Evolutionary conservation across 2,329 filamentous ascomycete species (phyloP), one percentile per base, ranked within the genome.

Genomic region (Phaeoacremonium minimum): DNA sequence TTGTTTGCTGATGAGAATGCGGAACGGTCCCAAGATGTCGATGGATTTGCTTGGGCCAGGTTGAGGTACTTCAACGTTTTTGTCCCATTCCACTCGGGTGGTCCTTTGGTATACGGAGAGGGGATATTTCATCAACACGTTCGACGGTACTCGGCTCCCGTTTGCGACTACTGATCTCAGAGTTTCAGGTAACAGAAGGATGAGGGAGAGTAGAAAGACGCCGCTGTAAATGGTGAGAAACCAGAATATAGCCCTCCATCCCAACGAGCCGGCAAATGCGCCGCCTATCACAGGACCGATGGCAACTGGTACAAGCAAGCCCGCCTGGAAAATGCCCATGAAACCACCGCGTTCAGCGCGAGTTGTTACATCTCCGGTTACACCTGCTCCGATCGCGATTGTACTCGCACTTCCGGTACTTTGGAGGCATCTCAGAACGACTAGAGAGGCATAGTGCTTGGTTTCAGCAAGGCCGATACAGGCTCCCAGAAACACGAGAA

Each of bases 301-400:
- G 7, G 60, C 56, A 1, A 60, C 51, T 12, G 62, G 68, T 17
- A 60, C 57, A 9, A 58, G 48, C 18, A 54, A 28, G 3, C 53
- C 55, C 4, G 49, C 22, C 32, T 62, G 65, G 32, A 64, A 69
- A 45, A 66, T 66, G 28, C 66, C 75, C 45, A 80, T 69, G 48
- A 71, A 74, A 7, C 63, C 57, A 14, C 75, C 76, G 32, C 80
- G 64, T 47, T 83, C 77, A 0, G 67, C 64, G 2, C 67, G 66
- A 0, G 74, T 77, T 1, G 70, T 69, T 4, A 81, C 63, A 45
- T 84, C 80, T 2, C 70, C 71, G 4, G 83, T 68, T 1, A 82
- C 69, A 0, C 69, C 78, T 3, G 50, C 47, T 5, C 55, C 53
- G 13, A 84, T 59, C 0, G 78, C 69, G 17, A 80, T 64, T 0